These are phyloP conservation scores for Solanum chmielewskii DNA, from an alignment of 257 asterid species.

Conservation along the genomic window DNA sequence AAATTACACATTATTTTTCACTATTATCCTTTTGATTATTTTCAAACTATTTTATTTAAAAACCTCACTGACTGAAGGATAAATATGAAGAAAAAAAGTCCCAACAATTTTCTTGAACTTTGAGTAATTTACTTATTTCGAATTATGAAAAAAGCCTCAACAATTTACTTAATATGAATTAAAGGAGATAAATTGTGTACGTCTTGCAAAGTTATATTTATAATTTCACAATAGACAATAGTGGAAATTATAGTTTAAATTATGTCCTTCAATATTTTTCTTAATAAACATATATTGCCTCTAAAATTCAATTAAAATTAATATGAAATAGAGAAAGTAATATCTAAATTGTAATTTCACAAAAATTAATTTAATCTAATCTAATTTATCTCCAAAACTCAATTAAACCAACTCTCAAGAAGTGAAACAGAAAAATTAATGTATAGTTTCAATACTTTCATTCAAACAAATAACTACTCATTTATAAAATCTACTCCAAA, in stretches of 20 bases:
- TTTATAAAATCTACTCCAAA: not conserved
- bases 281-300: not conserved
- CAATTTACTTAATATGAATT: not conserved
- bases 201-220: not conserved
- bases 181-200: not conserved
- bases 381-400: not conserved
- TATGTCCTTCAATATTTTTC: not conserved
- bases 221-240: too few relatives aligned
- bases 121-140: not conserved
- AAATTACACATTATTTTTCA: not conserved
- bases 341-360: not conserved
- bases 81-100: not conserved
- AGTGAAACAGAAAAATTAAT: not conserved
- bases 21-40: not conserved
- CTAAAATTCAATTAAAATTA: not conserved
- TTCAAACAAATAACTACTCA: not conserved
- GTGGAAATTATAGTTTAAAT: too few relatives aligned
- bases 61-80: not conserved
- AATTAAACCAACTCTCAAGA: not conserved
- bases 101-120: not conserved
- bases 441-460: not conserved
- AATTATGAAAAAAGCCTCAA: not conserved
- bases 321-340: not conserved
- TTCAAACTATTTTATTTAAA: not conserved
- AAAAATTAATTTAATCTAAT: not conserved